phyloP scores from a whole-genome alignment of 2,329 filamentous ascomycete species.

The Venturia oleaginea region DNA sequence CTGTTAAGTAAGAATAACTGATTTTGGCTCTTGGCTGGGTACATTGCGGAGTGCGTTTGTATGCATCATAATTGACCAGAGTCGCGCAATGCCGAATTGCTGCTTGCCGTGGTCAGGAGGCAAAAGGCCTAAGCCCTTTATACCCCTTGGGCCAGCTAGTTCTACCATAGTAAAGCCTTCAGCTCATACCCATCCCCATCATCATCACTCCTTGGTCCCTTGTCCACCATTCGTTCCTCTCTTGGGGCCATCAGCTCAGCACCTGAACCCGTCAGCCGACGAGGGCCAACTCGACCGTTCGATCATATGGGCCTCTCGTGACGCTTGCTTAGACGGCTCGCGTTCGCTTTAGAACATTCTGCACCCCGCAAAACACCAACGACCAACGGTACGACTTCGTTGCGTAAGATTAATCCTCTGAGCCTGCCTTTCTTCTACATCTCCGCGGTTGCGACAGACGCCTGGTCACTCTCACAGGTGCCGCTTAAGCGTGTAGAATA shows the following conservation, averaged over 20 bases:
- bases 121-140: neutral
- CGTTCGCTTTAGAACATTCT: neutral
- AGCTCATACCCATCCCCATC: neutral
- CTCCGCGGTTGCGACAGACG: neutral
- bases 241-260: neutral
- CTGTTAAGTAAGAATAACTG: constrained; percentile 5
- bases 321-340: neutral
- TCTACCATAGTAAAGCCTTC: too few species aligned
- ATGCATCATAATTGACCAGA: neutral
- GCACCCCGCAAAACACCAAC: neutral
- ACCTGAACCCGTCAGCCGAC: neutral
- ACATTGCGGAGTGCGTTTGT: neutral
- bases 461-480: neutral
- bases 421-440: neutral
- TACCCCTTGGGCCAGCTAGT: neutral
- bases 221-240: neutral
- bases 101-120: neutral
- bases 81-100: neutral
- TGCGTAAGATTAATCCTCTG: neutral
- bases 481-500: neutral
- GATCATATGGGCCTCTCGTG: neutral
- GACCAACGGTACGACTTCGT: neutral
- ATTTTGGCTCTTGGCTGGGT: neutral
- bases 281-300: neutral
- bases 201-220: neutral